A percentile compares a stretch with the other conserved stretches of the same genome.
phyloP scores from a whole-genome alignment of 495 filamentous ascomycete species.

The Penicillium dipodomyicola region DNA sequence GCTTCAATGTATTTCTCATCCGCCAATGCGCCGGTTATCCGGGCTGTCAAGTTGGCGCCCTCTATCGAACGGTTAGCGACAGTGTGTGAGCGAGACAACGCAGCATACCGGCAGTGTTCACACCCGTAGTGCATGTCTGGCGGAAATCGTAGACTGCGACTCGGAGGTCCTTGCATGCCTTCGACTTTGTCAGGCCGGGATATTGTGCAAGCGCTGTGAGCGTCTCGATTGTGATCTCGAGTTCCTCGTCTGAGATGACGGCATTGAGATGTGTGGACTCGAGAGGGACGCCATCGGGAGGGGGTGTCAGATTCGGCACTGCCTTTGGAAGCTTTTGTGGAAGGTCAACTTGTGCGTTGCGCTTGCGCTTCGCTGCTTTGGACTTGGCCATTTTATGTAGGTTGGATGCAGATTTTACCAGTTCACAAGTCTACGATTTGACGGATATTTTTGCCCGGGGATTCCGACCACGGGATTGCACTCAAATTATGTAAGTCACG shows the following conservation, averaged over 20 bases:
- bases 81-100: neutral
- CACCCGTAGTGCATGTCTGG: conserved; percentile 38
- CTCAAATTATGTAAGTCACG: neutral
- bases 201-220: conserved; percentile 38
- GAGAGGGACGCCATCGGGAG: conserved; percentile 29
- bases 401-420: neutral
- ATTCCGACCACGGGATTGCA: neutral
- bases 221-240: conserved; percentile 40
- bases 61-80: conserved; percentile 25
- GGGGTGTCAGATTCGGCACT: conserved; percentile 25
- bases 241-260: conserved; percentile 37
- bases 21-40: conserved; percentile 37
- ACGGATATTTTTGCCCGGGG: neutral
- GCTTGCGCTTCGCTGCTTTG: conserved; percentile 41
- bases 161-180: conserved; percentile 41
- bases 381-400: conserved; percentile 32
- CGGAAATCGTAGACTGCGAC: conserved; percentile 41
- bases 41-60: conserved; percentile 39
- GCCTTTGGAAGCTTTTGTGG: conserved; percentile 35
- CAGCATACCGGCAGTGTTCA: conserved; percentile 34
- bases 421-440: neutral
- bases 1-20: conserved; percentile 39
- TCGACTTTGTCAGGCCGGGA: conserved; percentile 38
- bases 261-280: conserved; percentile 37
- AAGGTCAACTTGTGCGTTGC: conserved; percentile 33